Base-by-base conservation (phyloP, 768 basidiomycete genomes). In the Tubosaeta sp. region DNA sequence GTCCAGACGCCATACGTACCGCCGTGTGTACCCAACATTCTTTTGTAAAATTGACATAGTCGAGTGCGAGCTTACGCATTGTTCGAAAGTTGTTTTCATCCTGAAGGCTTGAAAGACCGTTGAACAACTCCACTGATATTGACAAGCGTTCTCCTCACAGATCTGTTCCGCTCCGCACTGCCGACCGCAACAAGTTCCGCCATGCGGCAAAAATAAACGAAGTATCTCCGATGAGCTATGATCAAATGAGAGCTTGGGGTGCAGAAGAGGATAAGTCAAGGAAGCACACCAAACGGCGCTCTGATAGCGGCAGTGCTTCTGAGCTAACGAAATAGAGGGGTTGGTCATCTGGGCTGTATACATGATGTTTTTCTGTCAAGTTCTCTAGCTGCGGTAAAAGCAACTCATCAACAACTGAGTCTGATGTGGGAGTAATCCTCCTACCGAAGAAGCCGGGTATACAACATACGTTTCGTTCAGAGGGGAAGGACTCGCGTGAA, bases 1-100 rank as follows among this genome's bases (percentile, higher is more conserved):
- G 46, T 1, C 12, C 14, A 6, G 55, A 36, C 7, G 29, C 25
- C 47, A 48, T 22, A 68, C 83, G 42, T 60, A 87, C 87, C 24
- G 85, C 84, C 16, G 83, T 78, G 60, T 87, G 82, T 36, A 83
- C 76, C 83, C 86, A 89, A 53, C 84, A 87, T 64, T 89, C 84
- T 59, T 83, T 83, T 55, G 83, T 78, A 52, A 86, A 84, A 57
- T 83, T 86, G 46, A 84, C 79, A 61, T 89, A 90, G 40, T 90
- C 87, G 45, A 84, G 75, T 1, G 78, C 77, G n/a, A 90, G 75
- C 63, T 90, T 89, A 19, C 80, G 75, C 49, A 86, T 75, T 48
- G 77, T 73, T 24, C 69, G 70, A 41, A 80, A 63, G 45, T 63
- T 75, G 46, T 78, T 69, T 48, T 81, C 78, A 44, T 69, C 76